Conservation (phyloP, 768 basidiomycete species). For the Pisolithus sp. region DNA sequence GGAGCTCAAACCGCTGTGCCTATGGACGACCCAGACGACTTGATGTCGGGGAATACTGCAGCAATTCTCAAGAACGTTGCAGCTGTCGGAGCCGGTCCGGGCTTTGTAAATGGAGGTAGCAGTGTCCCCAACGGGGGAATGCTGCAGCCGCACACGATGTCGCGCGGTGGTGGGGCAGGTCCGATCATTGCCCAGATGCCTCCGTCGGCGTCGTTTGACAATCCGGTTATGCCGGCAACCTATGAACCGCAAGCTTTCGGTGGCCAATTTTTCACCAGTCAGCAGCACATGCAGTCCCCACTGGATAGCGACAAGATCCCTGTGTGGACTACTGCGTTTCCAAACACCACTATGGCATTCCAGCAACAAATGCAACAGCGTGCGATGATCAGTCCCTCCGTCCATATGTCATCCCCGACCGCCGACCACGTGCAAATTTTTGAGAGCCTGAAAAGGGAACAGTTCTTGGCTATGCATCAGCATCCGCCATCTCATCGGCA, state of each 20-base stretch:
- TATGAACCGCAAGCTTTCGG: conserved; percentile 36
- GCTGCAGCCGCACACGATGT: conserved; percentile 15
- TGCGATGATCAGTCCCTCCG: conserved; percentile 12
- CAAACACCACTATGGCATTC: conserved; percentile 25
- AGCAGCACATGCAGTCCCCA: conserved; percentile 10
- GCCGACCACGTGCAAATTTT: conserved; percentile 19
- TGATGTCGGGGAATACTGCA: conserved; percentile 15
- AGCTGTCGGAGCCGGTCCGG: conserved; percentile 11
- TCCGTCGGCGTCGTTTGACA: conserved; percentile 42
- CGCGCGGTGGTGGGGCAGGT: conserved; percentile 16
- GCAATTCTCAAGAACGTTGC: conserved; percentile 31
- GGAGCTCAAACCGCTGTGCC: conserved; percentile 17
- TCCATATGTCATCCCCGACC: conserved; percentile 5
- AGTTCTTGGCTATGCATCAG: conserved; percentile 29
- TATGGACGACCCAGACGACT: conserved; percentile 29
- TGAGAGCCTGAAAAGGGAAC: conserved; percentile 16
- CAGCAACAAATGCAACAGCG: conserved; percentile 33
- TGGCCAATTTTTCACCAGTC: conserved; percentile 14
- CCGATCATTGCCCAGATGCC: conserved; percentile 44
- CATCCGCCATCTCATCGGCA: conserved; percentile 14
- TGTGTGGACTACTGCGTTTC: conserved; percentile 24
- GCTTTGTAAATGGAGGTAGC: not conserved
- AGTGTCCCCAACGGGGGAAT: not conserved
- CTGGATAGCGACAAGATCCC: conserved; percentile 23
- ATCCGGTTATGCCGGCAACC: conserved; percentile 42